Evolutionary conservation across 805 yeast genomes (phyloP), one percentile per base, ranked within the genome.

Genomic region (Starmerella vitae): DNA sequence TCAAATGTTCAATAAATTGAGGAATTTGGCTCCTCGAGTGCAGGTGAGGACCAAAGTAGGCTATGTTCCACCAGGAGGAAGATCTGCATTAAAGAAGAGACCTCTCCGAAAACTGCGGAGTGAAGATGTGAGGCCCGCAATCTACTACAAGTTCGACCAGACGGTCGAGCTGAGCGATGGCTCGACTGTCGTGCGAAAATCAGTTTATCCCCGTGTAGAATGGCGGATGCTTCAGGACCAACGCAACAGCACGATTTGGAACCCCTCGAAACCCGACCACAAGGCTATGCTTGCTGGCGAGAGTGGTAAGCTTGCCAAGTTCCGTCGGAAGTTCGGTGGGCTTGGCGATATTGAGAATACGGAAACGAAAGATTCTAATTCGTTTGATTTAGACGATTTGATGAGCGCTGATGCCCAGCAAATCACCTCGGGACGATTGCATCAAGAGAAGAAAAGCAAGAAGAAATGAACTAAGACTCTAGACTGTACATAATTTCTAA

Each of bases 121-220:
- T 40, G 96, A 96, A 40, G 80, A 80, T 57, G 85, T 94, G 14
- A 74, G 96, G 61, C 96, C 97, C 2, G 85, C 95, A 25, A 79
- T 91, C 30, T 86, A 83, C 61, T 72, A 88, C 63, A 83, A 83
- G 59, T 91, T 91, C 58, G 85, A 88, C 47, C 79, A 86, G 24
- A 61, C 70, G 27, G 86, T 91, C n/a, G 94, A 88, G 61, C 68
- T 86, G 42, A 78, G 93, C 48, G 98, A 91, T 58, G 98, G 98
- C 2, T 80, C 95, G 22, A 94, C 93, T 2, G 67, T 85, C 25
- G 66, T 65, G 26, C 72, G 98, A 61, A 71, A 81, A 52, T 75
- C 94, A 1, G 93, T 81, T 48, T 83, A 75, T 43, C 98, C 98
- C 9, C 80, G 83, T 52, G 77, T 72, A 38, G 95, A 91, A 54